Base-by-base conservation (phyloP, 768 basidiomycete genomes). In the Dendrothele bispora region DNA sequence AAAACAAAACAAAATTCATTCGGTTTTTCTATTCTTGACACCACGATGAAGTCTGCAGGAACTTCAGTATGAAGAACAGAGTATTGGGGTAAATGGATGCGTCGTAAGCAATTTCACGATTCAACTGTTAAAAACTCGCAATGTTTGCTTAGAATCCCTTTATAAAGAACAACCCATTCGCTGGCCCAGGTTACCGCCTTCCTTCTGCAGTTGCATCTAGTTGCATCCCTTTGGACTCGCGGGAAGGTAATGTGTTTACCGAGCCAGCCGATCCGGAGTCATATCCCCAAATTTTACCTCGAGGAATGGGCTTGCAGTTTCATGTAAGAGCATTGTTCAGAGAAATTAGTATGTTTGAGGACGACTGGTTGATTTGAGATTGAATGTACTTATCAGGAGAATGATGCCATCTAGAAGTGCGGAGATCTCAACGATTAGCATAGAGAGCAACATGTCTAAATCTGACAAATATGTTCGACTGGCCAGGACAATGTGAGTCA, bases 381-480 rank as follows among this genome's bases (percentile, higher is more conserved):
- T n/a, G n/a, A n/a, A n/a, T n/a, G n/a, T n/a, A n/a, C n/a, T n/a
- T n/a, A n/a, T n/a, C n/a, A 6, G 35, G 45, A 27, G 45, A 4
- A n/a, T n/a, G n/a, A 46, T 36, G 12, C 45, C 45, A 11, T 46
- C 38, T 36, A 46, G 14, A 7, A 46, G 38, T 20, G 27, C 45
- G 3, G 21, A 46, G 26, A 48, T 48, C 28, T n/a, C n/a, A n/a
- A 39, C 38, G 40, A 48, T 27, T 48, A 39, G 47, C 22, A 39
- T n/a, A 39, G 47, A 36, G 47, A 48, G 28, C 47, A n/a, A 48
- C 17, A 48, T 48, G 47, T 48, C 39, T 2, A n/a, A 36, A 48
- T 32, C 20, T 40, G 10, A 29, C 29, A 6, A 36, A 48, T 32
- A 24, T 48, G 34, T 42, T 39, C n/a, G n/a, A n/a, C n/a, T n/a